Evolutionary conservation across 768 basidiomycete species (phyloP), one percentile per base, ranked within the genome.

Genomic region (Lanmaoa rubissima): DNA sequence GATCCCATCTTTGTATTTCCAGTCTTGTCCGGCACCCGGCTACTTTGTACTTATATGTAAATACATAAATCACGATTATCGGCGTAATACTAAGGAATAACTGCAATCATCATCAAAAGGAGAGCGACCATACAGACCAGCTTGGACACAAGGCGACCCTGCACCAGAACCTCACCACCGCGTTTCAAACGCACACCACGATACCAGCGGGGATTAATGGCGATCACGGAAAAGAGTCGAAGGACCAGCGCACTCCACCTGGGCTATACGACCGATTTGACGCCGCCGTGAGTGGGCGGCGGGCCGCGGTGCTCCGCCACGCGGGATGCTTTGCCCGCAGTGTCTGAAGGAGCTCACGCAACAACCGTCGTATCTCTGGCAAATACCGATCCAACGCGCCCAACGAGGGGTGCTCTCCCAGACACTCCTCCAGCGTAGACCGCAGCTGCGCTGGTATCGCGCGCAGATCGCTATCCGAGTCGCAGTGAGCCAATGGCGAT

Each of bases 291-390:
- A 51, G 52, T n/a, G 66, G 57, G n/a, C 62, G 62, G 17, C n/a
- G 21, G 21, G 21, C 43, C 11, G 41, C 19, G 12, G 58, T 68
- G 6, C 6, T 61, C 24, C 61, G 67, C 69, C 69, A 79, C n/a
- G 74, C 71, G 19, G 65, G 65, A 60, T 79, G 79, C 59, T 78
- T 79, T 54, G 67, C 66, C 57, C 72, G 73, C 26, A 79, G 65
- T 17, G 76, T 77, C 17, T 67, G 69, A n/a, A 80, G 70, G 45
- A 80, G 69, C n/a, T 72, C 61, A 46, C 63, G 65, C 31, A 79
- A 58, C 28, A 74, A 64, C 11, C 65, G 65, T 21, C 76, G 75
- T 36, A 79, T 66, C 28, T 61, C 58, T 42, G 78, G 77, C 66
- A 74, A 63, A 61, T 77, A 77, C 21, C 61, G 68, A 45, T 71